A percentile compares a stretch with the other conserved stretches of the same genome.
These are phyloP conservation scores for Trichophyton mentagrophytes DNA, from an alignment of 2,329 filamentous ascomycete species.

Conservation along the genomic window DNA sequence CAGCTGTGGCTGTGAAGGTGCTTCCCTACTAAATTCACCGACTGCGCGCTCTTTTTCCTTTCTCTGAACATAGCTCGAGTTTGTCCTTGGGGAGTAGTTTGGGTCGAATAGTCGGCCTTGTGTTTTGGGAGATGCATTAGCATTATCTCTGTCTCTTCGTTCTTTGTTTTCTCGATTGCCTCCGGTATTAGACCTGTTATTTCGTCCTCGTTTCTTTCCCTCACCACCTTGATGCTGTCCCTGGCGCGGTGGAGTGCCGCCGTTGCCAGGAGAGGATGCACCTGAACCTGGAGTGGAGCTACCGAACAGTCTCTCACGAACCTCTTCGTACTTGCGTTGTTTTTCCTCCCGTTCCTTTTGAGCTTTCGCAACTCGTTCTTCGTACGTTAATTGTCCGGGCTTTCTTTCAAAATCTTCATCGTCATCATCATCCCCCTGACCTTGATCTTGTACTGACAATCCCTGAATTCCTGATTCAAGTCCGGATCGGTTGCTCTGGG, in stretches of 20 bases:
- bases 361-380: slow-evolving; percentile 66
- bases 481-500: slow-evolving; percentile 38
- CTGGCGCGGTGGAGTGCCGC: slow-evolving; percentile 46
- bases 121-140: slow-evolving; percentile 36
- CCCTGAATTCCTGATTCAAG: slow-evolving; percentile 16
- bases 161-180: slow-evolving; percentile 20
- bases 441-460: slow-evolving; percentile 16
- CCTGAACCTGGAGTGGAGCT: slow-evolving; percentile 30
- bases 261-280: slow-evolving; percentile 50
- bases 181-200: slow-evolving; percentile 13
- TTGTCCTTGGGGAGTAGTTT: slow-evolving; percentile 53
- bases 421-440: neutral
- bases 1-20: slow-evolving; percentile 6
- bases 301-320: slow-evolving; percentile 75
- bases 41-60: slow-evolving; percentile 23
- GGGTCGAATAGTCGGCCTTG: slow-evolving; percentile 58
- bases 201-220: slow-evolving; percentile 37
- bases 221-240: slow-evolving; percentile 20
- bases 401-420: slow-evolving; percentile 16
- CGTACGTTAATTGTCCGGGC: slow-evolving; percentile 50
- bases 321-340: slow-evolving; percentile 79
- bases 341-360: slow-evolving; percentile 76
- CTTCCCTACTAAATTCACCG: neutral
- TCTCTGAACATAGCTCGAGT: slow-evolving; percentile 36
- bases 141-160: slow-evolving; percentile 33